Evolutionary conservation across 2,329 filamentous ascomycete genomes (phyloP), one percentile per base, ranked within the genome.

Genomic region (Pseudogymnoascus sp.): DNA sequence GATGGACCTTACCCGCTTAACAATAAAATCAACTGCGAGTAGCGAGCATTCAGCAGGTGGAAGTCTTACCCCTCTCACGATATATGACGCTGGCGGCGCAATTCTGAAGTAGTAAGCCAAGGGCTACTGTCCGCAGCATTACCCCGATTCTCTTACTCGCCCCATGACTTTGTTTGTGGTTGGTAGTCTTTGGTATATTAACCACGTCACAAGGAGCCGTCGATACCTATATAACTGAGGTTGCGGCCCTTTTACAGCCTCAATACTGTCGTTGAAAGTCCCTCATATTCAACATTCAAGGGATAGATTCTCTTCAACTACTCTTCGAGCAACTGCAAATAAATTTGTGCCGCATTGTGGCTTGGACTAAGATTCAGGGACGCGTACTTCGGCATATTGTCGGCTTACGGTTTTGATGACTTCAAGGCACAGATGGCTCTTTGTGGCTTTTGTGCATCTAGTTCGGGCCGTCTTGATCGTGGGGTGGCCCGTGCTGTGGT

Each of bases 381-480:
- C 48, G 48, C 27, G 29, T 55, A 55, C 4, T 55, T 33, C 48
- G 48, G 27, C 48, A 4, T 18, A 33, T 55, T 10, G 15, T 33
- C 48, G 48, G 48, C 18, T n/a, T 18, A 10, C n/a, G 33, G 33
- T 18, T 55, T 29, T 55, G 13, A 55, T 15, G 13, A 55, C 10
- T 18, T 10, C n/a, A 18, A 18, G 27, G 27, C 27, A 55, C n/a
- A 33, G 18, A 33, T 18, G 25, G 9, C n/a, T 15, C 18, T 18
- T 55, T 18, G 15, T 33, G 48, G n/a, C 31, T 33, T 33, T 12
- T 33, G 31, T 3, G n/a, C 18, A n/a, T 55, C 29, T 55, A 9
- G 12, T 55, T 55, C 48, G 48, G 48, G 27, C 48, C 27, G 48
- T 55, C 48, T 55, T 33, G 29, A 55, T 55, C 48, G 21, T 55